Evolutionary conservation across 805 yeast species (phyloP).

Genomic region (Yamadazyma endophytica): DNA sequence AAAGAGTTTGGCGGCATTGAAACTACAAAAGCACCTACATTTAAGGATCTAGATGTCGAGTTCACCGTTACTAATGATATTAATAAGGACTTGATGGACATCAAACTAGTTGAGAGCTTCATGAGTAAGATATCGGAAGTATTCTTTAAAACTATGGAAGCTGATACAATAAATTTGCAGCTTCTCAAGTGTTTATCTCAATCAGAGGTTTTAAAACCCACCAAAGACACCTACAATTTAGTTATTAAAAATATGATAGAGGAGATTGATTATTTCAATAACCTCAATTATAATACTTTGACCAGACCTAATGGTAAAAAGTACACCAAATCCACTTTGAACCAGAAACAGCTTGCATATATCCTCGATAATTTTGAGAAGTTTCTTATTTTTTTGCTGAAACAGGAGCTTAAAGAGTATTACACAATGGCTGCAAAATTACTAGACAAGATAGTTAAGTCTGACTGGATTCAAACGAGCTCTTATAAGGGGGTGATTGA

Average conservation of each 20-base stretch:
- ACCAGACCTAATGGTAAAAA: background rate
- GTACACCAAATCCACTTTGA: background rate
- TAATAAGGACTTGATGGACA: conserved; percentile 19
- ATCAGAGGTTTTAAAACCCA: conserved; percentile 1
- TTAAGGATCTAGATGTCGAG: conserved; percentile 3
- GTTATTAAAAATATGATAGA: conserved; percentile 1
- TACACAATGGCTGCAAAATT: no score
- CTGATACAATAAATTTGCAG: conserved; percentile 3
- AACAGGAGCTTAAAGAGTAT: no score
- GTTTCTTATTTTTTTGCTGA: no score
- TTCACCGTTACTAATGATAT: conserved; percentile 2
- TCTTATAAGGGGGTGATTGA: no score
- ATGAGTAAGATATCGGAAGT: conserved; percentile 24
- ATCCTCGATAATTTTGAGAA: background rate
- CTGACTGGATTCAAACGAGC: no score
- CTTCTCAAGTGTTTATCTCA: conserved; percentile 4
- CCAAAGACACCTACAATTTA: conserved; percentile 1
- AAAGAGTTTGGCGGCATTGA: conserved; percentile 31
- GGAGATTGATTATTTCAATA: conserved; percentile 4
- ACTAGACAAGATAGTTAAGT: no score
- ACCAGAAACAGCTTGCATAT: conserved; percentile 6
- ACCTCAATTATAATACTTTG: conserved; percentile 1
- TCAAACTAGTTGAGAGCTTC: conserved; percentile 27
- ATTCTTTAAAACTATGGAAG: conserved; percentile 3
- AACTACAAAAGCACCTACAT: conserved; percentile 4